Percentiles rank a stretch among this genome's conserved stretches.
Evolutionary conservation across 495 filamentous ascomycete genomes (phyloP).

Genomic region (Amphirosellinia nigrospora): DNA sequence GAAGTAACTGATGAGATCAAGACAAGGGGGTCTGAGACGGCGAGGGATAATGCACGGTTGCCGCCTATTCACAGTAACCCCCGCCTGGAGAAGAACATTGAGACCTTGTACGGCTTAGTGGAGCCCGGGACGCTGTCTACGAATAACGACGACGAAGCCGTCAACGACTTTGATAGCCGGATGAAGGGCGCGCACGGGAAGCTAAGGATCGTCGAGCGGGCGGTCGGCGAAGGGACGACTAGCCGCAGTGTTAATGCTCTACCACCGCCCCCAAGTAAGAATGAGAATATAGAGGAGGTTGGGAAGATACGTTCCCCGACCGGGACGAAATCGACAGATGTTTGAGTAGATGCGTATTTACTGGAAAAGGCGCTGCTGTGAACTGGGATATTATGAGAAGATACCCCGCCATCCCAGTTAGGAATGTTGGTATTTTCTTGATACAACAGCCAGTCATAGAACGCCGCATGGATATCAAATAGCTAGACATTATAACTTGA

Average conservation of each 20-base stretch:
- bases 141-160: conserved; percentile 81
- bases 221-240: conserved; percentile 62
- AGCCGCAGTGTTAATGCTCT: conserved; percentile 1
- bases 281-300: conserved; percentile 42
- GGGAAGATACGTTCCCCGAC: conserved; percentile 25
- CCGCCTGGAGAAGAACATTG: conserved; percentile 75
- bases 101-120: conserved; percentile 72
- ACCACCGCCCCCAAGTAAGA: conserved; percentile 28
- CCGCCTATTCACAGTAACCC: conserved; percentile 61
- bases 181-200: conserved; percentile 81
- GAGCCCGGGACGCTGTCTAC: conserved; percentile 80
- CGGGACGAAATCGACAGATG: background rate
- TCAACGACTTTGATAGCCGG: conserved; percentile 85
- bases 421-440: no score
- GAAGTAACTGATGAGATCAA: background rate
- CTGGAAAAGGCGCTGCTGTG: background rate
- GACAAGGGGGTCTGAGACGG: background rate
- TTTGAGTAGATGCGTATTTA: background rate
- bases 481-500: background rate
- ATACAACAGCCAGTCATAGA: background rate
- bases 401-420: background rate
- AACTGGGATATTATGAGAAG: background rate
- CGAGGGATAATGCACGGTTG: conserved; percentile 33
- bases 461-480: background rate
- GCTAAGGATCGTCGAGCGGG: conserved; percentile 77